Percentiles rank a stretch among this genome's conserved stretches.
These are phyloP conservation scores for Eucalyptus erythrocorys DNA, from an alignment of 345 rosid species.

Conservation along the genomic window DNA sequence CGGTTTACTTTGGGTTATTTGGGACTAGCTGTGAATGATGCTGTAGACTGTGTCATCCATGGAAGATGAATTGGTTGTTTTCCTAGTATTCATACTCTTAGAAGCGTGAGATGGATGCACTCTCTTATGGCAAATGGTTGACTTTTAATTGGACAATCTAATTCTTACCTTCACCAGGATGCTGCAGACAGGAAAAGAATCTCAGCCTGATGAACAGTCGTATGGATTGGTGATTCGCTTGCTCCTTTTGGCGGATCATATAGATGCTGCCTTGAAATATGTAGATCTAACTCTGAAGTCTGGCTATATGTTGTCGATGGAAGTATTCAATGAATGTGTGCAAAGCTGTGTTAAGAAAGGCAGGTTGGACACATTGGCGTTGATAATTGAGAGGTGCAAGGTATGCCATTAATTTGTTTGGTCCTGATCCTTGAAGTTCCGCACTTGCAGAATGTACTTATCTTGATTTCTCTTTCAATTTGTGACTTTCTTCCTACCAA, in stretches of 20 bases:
- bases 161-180: slow-evolving; percentile 44
- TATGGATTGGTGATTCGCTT: slow-evolving; percentile 58
- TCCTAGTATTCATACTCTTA: neutral
- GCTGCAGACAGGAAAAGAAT: slow-evolving; percentile 60
- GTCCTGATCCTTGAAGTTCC: neutral
- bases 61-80: neutral
- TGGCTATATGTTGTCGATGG: slow-evolving; percentile 44
- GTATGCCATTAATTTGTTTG: slow-evolving; percentile 21
- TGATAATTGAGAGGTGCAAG: slow-evolving; percentile 88
- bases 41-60: neutral
- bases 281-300: slow-evolving; percentile 49
- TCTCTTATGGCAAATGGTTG: neutral
- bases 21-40: neutral
- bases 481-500: slow-evolving; percentile 2
- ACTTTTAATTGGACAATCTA: neutral
- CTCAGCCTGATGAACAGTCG: slow-evolving; percentile 79
- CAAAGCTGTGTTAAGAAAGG: slow-evolving; percentile 38
- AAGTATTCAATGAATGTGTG: slow-evolving; percentile 44
- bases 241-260: slow-evolving; percentile 28
- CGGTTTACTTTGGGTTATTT: neutral
- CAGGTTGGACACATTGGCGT: slow-evolving; percentile 51
- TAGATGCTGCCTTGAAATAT: slow-evolving; percentile 61
- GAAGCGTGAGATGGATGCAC: neutral
- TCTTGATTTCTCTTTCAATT: neutral
- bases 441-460: neutral